Evolutionary conservation across 805 yeast genomes (phyloP).

Genomic region (Cyberlindnera lachancei): DNA sequence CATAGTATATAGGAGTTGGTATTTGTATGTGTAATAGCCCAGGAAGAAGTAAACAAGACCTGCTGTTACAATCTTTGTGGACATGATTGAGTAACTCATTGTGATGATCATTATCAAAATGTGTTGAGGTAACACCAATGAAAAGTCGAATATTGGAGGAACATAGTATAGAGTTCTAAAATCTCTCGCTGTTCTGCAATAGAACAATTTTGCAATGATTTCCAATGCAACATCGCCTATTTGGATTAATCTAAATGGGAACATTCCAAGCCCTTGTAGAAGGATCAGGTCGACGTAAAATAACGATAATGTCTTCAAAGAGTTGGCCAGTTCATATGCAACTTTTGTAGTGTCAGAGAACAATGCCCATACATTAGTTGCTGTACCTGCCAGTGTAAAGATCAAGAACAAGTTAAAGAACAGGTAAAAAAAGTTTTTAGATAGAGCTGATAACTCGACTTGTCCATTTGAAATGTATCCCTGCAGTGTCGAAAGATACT

Average conservation of each 20-base stretch:
- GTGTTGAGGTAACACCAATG: constrained; percentile 87
- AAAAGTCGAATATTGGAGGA: constrained; percentile 92
- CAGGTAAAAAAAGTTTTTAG: constrained; percentile 89
- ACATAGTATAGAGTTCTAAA: constrained; percentile 57
- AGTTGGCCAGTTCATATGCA: constrained; percentile 79
- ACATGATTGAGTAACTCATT: constrained; percentile 80
- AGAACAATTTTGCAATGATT: constrained; percentile 48
- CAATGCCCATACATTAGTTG: constrained; percentile 69
- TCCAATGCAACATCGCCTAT: constrained; percentile 71
- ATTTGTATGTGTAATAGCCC: constrained; percentile 86
- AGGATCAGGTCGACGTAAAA: constrained; percentile 86
- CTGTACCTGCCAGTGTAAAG: constrained; percentile 91
- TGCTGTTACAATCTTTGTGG: constrained; percentile 79
- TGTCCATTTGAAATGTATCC: constrained; percentile 91
- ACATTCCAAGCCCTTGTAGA: constrained; percentile 79
- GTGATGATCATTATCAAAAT: constrained; percentile 79
- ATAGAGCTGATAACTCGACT: constrained; percentile 83
- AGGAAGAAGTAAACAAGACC: constrained; percentile 78
- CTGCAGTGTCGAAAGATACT: constrained; percentile 71
- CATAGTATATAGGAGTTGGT: constrained; percentile 82
- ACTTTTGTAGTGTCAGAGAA: constrained; percentile 85
- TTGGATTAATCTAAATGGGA: constrained; percentile 77
- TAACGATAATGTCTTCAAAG: constrained; percentile 69
- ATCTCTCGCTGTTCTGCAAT: constrained; percentile 79
- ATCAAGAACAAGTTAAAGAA: constrained; percentile 90